A percentile compares a stretch with the other conserved stretches of the same genome.
phyloP scores from a whole-genome alignment of 148 eudicot genomes.

The Tetragonia tetragonoides region DNA sequence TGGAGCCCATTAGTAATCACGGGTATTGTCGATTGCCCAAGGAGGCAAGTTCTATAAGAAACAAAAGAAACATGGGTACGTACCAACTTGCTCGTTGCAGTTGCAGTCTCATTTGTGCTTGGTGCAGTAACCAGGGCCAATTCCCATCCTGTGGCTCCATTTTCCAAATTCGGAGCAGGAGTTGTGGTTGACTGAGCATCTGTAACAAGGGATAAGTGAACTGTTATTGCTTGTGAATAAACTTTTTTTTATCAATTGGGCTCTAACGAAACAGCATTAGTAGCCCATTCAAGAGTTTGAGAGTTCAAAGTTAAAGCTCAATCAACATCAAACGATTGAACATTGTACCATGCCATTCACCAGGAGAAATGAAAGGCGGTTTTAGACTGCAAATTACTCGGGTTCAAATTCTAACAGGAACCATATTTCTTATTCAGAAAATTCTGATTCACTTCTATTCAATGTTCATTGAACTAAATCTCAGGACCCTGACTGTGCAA shows the following conservation, averaged over 20 bases:
- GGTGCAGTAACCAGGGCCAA: slow-evolving; percentile 96
- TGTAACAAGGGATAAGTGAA: slow-evolving; percentile 23
- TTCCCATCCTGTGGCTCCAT: slow-evolving; percentile 91
- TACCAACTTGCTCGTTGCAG: slow-evolving; percentile 77
- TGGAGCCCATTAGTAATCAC: too few relatives aligned
- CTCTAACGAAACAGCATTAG: neutral
- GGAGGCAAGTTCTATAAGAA: neutral
- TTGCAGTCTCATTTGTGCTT: slow-evolving; percentile 64
- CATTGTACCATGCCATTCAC: too few relatives aligned
- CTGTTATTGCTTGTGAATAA: neutral
- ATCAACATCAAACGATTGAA: neutral
- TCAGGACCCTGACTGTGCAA: too few relatives aligned
- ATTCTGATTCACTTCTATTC: too few relatives aligned
- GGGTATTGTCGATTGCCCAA: too few relatives aligned
- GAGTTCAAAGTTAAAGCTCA: too few relatives aligned
- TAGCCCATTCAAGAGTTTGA: too few relatives aligned
- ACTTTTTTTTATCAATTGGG: neutral
- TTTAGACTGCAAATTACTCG: too few relatives aligned
- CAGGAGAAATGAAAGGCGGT: too few relatives aligned
- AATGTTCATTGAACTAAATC: too few relatives aligned
- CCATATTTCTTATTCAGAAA: too few relatives aligned
- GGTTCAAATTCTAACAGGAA: too few relatives aligned
- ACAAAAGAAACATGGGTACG: neutral
- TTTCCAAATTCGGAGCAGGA: slow-evolving; percentile 42
- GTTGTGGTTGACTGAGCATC: slow-evolving; percentile 49